Percentiles rank a stretch among this genome's conserved stretches.
Evolutionary conservation across 2,329 filamentous ascomycete genomes (phyloP).

Genomic region (Coleophoma cylindrospora): DNA sequence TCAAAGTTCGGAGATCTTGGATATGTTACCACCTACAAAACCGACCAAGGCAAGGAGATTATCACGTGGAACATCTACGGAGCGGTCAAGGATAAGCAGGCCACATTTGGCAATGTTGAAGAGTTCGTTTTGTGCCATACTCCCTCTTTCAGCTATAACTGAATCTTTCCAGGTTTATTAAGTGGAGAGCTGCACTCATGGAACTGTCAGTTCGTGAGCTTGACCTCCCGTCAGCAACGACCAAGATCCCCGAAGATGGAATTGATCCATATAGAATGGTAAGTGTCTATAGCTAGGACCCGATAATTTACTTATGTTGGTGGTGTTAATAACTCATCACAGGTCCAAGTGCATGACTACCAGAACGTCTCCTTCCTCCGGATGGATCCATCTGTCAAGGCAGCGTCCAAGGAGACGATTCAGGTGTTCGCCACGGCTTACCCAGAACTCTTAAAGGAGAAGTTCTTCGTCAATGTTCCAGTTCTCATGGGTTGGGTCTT

Average conservation of each 20-base stretch:
- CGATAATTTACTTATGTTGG: no score
- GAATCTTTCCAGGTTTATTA: neutral
- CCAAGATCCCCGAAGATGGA: constrained; percentile 64
- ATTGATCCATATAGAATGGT: constrained; percentile 81
- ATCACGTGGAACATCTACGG: constrained; percentile 95
- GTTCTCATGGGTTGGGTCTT: constrained; percentile 87
- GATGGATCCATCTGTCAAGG: constrained; percentile 70
- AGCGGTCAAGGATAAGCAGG: constrained; percentile 72
- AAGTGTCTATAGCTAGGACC: no score
- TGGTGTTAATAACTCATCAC: no score
- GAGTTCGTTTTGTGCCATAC: constrained; percentile 53
- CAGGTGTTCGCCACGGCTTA: constrained; percentile 76
- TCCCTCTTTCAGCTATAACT: neutral
- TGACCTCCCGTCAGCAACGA: constrained; percentile 61
- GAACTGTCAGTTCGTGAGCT: constrained; percentile 77
- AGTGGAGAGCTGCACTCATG: constrained; percentile 60
- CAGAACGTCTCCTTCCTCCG: constrained; percentile 81
- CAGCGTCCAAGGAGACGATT: constrained; percentile 76
- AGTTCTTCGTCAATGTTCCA: constrained; percentile 96
- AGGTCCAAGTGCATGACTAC: constrained; percentile 89
- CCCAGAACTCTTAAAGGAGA: constrained; percentile 82
- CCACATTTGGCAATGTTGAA: constrained; percentile 75
- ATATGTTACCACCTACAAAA: constrained; percentile 70
- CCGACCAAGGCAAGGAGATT: constrained; percentile 52
- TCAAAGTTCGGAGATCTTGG: constrained; percentile 74